Percentiles rank a stretch among this genome's conserved stretches.
phyloP scores from a whole-genome alignment of 106 monocot genomes.

The Allium cepa region DNA sequence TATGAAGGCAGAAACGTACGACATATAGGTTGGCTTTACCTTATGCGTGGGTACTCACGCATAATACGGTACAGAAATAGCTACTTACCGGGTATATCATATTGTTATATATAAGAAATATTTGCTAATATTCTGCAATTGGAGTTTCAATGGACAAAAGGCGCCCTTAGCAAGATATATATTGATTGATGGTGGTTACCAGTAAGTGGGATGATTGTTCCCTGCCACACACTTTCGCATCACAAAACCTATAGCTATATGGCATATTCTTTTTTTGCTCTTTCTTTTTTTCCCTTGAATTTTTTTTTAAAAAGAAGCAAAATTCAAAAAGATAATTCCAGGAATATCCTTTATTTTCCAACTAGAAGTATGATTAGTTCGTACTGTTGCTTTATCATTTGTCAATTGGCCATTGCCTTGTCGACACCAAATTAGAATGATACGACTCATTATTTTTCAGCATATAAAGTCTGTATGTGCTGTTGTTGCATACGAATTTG shows the following conservation, averaged over 20 bases:
- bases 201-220: constrained; percentile 16
- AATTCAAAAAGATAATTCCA: too few relatives aligned
- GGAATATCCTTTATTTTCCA: too few relatives aligned
- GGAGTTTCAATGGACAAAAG: constrained; percentile 12
- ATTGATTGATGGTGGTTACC: constrained; percentile 37
- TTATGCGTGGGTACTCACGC: neutral
- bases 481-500: too few relatives aligned
- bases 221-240: constrained; percentile 29
- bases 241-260: constrained; percentile 8
- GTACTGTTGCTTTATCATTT: too few relatives aligned
- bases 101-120: too few relatives aligned
- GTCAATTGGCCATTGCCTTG: neutral
- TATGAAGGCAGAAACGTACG: neutral
- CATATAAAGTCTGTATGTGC: too few relatives aligned
- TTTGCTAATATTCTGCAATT: neutral
- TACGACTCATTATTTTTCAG: too few relatives aligned
- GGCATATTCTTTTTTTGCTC: neutral
- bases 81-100: too few relatives aligned
- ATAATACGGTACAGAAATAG: neutral
- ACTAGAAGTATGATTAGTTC: too few relatives aligned
- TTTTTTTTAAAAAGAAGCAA: too few relatives aligned
- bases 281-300: constrained; percentile 2
- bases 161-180: constrained; percentile 21
- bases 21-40: neutral
- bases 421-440: neutral